Conservation (phyloP, 768 basidiomycete genomes). For the Pisolithus albus region DNA sequence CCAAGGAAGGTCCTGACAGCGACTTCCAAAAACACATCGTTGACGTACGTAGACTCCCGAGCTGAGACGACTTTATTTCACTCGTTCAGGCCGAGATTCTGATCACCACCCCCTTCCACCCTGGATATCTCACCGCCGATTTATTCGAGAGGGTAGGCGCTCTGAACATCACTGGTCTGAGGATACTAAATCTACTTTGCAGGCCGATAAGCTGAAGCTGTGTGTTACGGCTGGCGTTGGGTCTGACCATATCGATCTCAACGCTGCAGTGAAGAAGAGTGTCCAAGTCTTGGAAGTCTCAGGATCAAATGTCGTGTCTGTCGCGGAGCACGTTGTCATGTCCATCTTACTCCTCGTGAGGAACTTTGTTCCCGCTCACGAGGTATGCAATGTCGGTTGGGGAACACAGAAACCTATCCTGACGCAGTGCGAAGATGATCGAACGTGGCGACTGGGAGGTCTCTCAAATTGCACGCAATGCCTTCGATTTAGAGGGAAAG, state of each 20-base stretch:
- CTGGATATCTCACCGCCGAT: constrained; percentile 73
- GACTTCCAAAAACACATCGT: constrained; percentile 78
- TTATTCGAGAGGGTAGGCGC: constrained; percentile 55
- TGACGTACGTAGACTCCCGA: constrained; percentile 45
- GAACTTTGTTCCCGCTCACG: constrained; percentile 84
- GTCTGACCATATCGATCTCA: constrained; percentile 85
- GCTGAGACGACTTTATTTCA: constrained; percentile 3
- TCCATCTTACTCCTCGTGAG: constrained; percentile 85
- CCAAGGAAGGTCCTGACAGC: constrained; percentile 77
- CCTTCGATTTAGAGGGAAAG: constrained; percentile 87
- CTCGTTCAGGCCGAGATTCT: constrained; percentile 59
- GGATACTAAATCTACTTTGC: constrained; percentile 3
- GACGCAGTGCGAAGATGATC: constrained; percentile 51
- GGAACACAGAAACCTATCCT: neutral
- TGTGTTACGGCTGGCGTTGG: constrained; percentile 90
- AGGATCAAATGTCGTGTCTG: constrained; percentile 85
- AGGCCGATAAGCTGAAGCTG: constrained; percentile 86
- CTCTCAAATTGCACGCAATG: constrained; percentile 71
- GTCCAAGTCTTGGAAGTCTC: constrained; percentile 84
- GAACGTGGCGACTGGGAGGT: constrained; percentile 84
- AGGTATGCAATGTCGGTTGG: constrained; percentile 36
- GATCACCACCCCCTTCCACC: constrained; percentile 84
- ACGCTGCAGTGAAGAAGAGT: constrained; percentile 73
- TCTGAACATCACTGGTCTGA: neutral
- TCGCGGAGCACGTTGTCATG: constrained; percentile 90